Base-by-base conservation (phyloP, 1,139 yeast species). In the Debaryomyces coudertii region DNA sequence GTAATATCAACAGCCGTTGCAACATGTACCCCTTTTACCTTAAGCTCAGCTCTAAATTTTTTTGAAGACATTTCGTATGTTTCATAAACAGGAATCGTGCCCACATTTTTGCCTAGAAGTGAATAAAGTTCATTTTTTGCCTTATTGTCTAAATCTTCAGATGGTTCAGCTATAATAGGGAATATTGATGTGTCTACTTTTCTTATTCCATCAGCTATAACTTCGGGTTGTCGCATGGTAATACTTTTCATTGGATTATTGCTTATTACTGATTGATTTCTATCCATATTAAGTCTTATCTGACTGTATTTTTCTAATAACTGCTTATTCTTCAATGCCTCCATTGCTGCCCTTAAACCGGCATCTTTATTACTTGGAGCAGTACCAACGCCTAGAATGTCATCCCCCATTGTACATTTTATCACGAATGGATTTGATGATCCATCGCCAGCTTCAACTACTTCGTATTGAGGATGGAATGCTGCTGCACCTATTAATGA, bases 401-500 rank as follows among this genome's bases (percentile, higher is more conserved):
- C 82, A 37, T 75, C 77, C 1, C 77, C 81, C 67, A 90, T 82
- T 39, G 73, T 65, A 54, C 96, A 87, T 43, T 83, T 81, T 6
- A 92, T 95, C 5, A 76, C 68, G 54, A 80, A 85, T 7, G 73
- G 68, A 30, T 68, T 69, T 8, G 67, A 68, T 2, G 75, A 69
- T 1, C 87, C 85, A 46, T 82, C 82, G 11, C 84, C 83, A 16
- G 76, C 71, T 23, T 68, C 63, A 6, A 77, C 68, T 2, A 80
- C 73, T n/a, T 73, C 73, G 59, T 93, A 93, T 30, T 71, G 74
- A 0, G 96, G 87, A 33, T 82, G 83, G 48, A 77, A 67, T 3
- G 80, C 77, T 0, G 93, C 92, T 36, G 84, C 79, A 0, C 97
- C 97, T 44, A 93, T 82, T 43, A 86, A 69, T 1, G 92, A 82